A percentile compares a stretch with the other conserved stretches of the same genome.
phyloP scores from a whole-genome alignment of 805 yeast genomes.

The Lipomyces sp. region DNA sequence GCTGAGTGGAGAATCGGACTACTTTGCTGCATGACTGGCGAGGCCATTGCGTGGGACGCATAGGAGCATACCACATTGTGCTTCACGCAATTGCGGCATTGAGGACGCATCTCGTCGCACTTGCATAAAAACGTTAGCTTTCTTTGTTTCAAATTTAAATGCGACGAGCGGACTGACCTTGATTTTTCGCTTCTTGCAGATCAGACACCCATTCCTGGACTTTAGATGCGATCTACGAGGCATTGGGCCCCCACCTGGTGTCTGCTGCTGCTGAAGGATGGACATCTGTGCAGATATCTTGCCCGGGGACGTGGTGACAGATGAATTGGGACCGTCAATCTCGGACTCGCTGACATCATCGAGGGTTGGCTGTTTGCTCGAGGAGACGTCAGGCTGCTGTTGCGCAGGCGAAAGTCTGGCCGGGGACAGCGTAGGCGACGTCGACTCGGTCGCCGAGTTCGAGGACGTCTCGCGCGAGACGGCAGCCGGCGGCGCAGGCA shows the following conservation, averaged over 20 bases:
- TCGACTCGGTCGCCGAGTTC: not conserved
- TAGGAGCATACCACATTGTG: conserved; percentile 38
- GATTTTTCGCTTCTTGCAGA: conserved; percentile 37
- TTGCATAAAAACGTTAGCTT: not conserved
- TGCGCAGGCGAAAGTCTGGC: not conserved
- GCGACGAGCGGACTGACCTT: conserved; percentile 7
- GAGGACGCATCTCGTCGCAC: conserved; percentile 66
- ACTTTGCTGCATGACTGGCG: conserved; percentile 13
- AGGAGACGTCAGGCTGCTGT: not conserved
- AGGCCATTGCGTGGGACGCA: conserved; percentile 4
- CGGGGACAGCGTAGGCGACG: conserved; percentile 10
- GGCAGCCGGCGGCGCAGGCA: conserved; percentile 20
- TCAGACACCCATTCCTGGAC: conserved; percentile 32
- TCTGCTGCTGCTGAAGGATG: not conserved
- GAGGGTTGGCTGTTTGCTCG: not conserved
- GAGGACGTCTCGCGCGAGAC: conserved; percentile 5
- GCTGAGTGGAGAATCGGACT: not conserved
- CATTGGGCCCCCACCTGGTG: conserved; percentile 3
- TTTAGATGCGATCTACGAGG: conserved; percentile 28
- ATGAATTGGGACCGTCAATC: not conserved
- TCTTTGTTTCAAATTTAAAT: not conserved
- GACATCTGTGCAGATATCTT: not conserved
- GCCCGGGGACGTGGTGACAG: not conserved
- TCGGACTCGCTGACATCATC: conserved; percentile 6
- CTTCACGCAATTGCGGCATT: conserved; percentile 59